phyloP scores from a whole-genome alignment of 2,329 filamentous ascomycete genomes.

The Colletotrichum tofieldiae region DNA sequence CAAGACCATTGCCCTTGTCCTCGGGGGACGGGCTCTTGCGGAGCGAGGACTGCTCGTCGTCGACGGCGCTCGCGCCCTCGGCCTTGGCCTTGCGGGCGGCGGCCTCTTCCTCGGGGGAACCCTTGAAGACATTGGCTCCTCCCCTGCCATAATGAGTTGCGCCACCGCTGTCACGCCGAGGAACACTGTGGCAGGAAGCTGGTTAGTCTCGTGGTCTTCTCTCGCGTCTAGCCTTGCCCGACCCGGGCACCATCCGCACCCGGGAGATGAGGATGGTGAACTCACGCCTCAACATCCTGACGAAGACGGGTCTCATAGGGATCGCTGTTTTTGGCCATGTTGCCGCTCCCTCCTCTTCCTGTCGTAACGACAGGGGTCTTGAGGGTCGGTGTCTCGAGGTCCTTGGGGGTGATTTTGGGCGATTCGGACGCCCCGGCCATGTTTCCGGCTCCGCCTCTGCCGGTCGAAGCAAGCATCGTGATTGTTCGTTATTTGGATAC shows the following conservation, averaged over 20 bases:
- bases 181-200: slow-evolving; percentile 58
- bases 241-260: background rate
- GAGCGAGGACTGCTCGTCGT: slow-evolving; percentile 46
- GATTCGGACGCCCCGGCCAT: slow-evolving; percentile 71
- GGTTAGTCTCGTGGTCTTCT: slow-evolving; percentile 30
- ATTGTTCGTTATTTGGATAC: slow-evolving; percentile 11
- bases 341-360: slow-evolving; percentile 88
- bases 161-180: slow-evolving; percentile 70
- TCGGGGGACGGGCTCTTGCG: slow-evolving; percentile 41
- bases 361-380: slow-evolving; percentile 90
- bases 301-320: slow-evolving; percentile 81
- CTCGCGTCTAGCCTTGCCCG: slow-evolving; percentile 34
- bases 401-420: slow-evolving; percentile 67
- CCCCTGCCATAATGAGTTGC: slow-evolving; percentile 80
- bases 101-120: slow-evolving; percentile 58
- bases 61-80: slow-evolving; percentile 52
- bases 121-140: slow-evolving; percentile 79
- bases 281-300: slow-evolving; percentile 86
- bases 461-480: slow-evolving; percentile 73
- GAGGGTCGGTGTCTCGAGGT: slow-evolving; percentile 86
- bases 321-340: slow-evolving; percentile 85
- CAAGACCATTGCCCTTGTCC: slow-evolving; percentile 50
- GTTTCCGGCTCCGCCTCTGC: slow-evolving; percentile 86
- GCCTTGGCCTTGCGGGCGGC: slow-evolving; percentile 47
- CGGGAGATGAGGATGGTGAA: slow-evolving; percentile 41